phyloP scores from a whole-genome alignment of 352 stramenopile species.

The Aphanomyces stellatus region DNA sequence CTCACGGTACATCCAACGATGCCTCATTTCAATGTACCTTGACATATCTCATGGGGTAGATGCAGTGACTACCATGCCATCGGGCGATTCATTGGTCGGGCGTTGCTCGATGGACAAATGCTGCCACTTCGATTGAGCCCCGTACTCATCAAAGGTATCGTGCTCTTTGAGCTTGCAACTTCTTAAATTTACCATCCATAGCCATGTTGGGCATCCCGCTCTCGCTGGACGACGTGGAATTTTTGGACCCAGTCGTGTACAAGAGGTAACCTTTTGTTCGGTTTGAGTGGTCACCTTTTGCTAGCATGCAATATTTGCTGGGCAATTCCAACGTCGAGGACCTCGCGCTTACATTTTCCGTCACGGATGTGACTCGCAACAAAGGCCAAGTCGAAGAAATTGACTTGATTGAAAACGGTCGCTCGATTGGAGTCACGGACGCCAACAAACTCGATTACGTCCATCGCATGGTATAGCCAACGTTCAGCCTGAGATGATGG shows the following conservation, averaged over 20 bases:
- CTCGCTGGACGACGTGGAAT: conserved; percentile 89
- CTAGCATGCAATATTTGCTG: conserved; percentile 53
- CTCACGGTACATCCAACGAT: too few relatives aligned
- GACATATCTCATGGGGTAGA: too few relatives aligned
- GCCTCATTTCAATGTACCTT: too few relatives aligned
- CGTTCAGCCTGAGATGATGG: conserved; percentile 40
- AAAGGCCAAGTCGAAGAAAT: conserved; percentile 56
- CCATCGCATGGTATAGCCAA: conserved; percentile 59
- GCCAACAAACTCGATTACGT: conserved; percentile 96
- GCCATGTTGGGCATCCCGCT: conserved; percentile 93
- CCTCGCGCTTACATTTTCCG: conserved; percentile 69
- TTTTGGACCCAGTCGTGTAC: conserved; percentile 49
- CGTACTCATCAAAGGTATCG: conserved; percentile 64
- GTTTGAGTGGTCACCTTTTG: not conserved
- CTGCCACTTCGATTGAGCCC: conserved; percentile 63
- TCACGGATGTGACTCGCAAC: conserved; percentile 52
- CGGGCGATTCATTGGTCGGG: conserved; percentile 50
- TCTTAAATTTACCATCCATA: conserved; percentile 97
- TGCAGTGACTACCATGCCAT: too few relatives aligned
- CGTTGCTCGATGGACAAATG: conserved; percentile 57
- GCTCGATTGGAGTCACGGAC: conserved; percentile 87
- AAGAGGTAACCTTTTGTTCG: conserved; percentile 24
- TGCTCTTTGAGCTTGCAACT: too few relatives aligned
- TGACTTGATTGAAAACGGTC: conserved; percentile 87
- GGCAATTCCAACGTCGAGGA: conserved; percentile 58